Evolutionary conservation across 2,329 filamentous ascomycete genomes (phyloP), one percentile per base, ranked within the genome.

Genomic region (Fonsecaea multimorphosa): DNA sequence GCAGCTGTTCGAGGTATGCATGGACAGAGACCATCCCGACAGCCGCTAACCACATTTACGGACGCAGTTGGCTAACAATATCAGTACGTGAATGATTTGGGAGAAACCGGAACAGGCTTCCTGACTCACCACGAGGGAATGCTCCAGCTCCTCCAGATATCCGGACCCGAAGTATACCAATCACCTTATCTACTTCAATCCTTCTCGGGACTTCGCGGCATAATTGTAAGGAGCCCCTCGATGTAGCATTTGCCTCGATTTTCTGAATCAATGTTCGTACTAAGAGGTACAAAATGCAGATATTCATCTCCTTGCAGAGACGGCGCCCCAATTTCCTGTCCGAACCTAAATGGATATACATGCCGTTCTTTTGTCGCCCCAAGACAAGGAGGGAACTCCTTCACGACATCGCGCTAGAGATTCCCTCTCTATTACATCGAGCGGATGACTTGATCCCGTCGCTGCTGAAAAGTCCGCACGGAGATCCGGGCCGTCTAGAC

Each of bases 61-160:
- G 24, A 53, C 3, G 16, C 1, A 14, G 1, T 29, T 32, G 27
- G 51, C 34, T 58, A 19, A 58, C 36, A 9, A 2, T 11, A 11
- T 2, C 29, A 61, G 58, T 61, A 53, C 32, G 58, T 61, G 27
- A 61, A 61, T 34, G 58, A 61, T 22, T 1, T 54, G 32, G 58
- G 49, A 22, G 31, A 53, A 9, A 38, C 22, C 19, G 22, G 58
- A 3, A 22, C 46, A 6, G 58, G 19, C 6, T 61, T 61, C 24
- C n/a, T 61, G 16, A 38, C 58, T 1, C 58, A 61, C 16, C 36
- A 61, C 58, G 58, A 61, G 24, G 58, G 44, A n/a, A 61, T 61
- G 58, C 58, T 61, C 12, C 22, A 61, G 24, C 24, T 61, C 27
- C 49, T 61, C 31, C 19, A 54, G 27, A 31, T 61, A 9, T 53